phyloP scores from a whole-genome alignment of 192 early-diverging fungal species.

The Umbelopsis sp. region DNA sequence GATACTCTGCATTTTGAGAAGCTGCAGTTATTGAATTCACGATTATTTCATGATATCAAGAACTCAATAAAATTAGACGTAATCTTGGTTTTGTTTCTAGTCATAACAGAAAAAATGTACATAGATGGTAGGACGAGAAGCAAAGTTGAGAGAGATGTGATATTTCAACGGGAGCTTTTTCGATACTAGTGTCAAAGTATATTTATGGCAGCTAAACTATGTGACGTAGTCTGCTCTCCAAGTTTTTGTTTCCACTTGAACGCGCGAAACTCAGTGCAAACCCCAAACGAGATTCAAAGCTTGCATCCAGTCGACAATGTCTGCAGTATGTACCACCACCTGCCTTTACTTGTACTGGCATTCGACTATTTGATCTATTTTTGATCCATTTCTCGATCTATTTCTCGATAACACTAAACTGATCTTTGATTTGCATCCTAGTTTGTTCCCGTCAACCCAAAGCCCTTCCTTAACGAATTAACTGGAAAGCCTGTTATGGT shows the following conservation, averaged over 20 bases:
- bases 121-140: too few relatives aligned
- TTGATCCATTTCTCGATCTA: too few relatives aligned
- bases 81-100: too few relatives aligned
- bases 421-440: constrained; percentile 28
- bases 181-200: not conserved
- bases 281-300: not conserved
- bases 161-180: not conserved
- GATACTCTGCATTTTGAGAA: too few relatives aligned
- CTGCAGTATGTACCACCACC: not conserved
- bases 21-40: too few relatives aligned
- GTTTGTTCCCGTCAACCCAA: constrained; percentile 96
- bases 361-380: not conserved
- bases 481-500: constrained; percentile 92
- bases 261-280: constrained; percentile 13
- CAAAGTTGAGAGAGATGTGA: too few relatives aligned
- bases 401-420: not conserved
- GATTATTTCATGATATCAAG: too few relatives aligned
- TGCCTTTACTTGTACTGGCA: not conserved
- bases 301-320: not conserved
- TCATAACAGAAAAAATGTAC: too few relatives aligned
- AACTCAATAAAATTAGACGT: too few relatives aligned
- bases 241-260: too few relatives aligned
- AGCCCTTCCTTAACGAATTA: constrained; percentile 91
- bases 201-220: not conserved
- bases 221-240: too few relatives aligned